These are phyloP conservation scores for Chlamydomonas schloesseri DNA, from an alignment of 139 green algal species.

Conservation along the genomic window DNA sequence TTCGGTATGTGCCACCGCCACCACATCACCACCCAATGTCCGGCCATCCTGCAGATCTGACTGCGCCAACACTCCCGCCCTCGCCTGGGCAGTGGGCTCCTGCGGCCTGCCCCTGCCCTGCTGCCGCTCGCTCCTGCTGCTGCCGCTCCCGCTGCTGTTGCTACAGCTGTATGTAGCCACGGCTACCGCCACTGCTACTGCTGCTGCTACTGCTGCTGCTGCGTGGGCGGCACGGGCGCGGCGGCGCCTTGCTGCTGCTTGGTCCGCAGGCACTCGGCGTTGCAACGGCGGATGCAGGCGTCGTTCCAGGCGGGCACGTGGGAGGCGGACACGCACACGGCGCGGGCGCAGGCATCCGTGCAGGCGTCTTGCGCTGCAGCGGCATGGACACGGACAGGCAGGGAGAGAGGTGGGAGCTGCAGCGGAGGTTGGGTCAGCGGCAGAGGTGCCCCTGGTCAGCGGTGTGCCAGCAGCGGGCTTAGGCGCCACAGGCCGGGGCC, in stretches of 20 bases:
- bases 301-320: constrained; percentile 97
- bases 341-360: constrained; percentile 89
- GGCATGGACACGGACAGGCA: not conserved
- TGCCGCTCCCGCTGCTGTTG: too few relatives aligned
- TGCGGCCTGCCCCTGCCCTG: too few relatives aligned
- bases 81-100: too few relatives aligned
- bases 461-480: too few relatives aligned
- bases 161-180: too few relatives aligned
- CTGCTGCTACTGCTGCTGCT: not conserved
- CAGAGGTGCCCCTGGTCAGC: not conserved
- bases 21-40: too few relatives aligned
- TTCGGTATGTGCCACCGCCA: too few relatives aligned
- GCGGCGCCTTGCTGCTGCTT: not conserved
- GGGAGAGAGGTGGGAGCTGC: not conserved
- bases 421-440: not conserved
- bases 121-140: too few relatives aligned
- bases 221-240: too few relatives aligned
- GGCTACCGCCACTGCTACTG: not conserved
- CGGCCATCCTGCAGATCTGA: too few relatives aligned
- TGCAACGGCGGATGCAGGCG: constrained; percentile 85
- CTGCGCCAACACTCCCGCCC: too few relatives aligned
- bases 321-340: constrained; percentile 89
- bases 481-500: too few relatives aligned
- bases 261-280: constrained; percentile 81
- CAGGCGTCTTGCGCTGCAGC: constrained; percentile 84